Evolutionary conservation across 495 filamentous ascomycete genomes (phyloP).

Genomic region (Neurospora discreta): DNA sequence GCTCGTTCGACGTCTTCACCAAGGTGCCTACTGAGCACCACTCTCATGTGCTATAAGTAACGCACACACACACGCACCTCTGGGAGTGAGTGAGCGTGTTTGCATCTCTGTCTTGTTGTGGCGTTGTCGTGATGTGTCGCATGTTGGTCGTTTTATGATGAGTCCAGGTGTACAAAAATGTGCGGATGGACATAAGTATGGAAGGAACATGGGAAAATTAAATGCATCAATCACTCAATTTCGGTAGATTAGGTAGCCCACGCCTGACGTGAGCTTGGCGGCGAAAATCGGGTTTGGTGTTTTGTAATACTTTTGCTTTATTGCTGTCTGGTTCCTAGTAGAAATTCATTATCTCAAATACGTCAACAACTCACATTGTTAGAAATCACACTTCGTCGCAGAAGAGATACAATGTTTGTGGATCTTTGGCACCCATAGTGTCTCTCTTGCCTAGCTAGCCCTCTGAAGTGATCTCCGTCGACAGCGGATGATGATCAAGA

Average conservation of each 20-base stretch:
- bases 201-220: not conserved
- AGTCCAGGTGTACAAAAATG: not conserved
- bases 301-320: not conserved
- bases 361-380: not conserved
- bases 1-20: conserved; percentile 76
- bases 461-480: too few species aligned
- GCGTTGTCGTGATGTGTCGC: not conserved
- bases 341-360: not conserved
- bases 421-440: too few species aligned
- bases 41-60: not conserved
- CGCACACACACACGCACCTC: not conserved
- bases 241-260: not conserved
- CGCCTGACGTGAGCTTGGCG: not conserved
- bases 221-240: not conserved
- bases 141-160: not conserved
- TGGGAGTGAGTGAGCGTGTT: not conserved
- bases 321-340: not conserved
- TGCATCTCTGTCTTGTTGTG: not conserved
- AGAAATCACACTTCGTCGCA: not conserved
- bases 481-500: too few species aligned
- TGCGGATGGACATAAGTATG: not conserved
- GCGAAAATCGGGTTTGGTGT: not conserved
- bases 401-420: too few species aligned
- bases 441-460: too few species aligned
- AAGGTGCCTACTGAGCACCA: conserved; percentile 29